Conservation (phyloP, 805 yeast genomes). For the Hanseniaspora thailandica region DNA sequence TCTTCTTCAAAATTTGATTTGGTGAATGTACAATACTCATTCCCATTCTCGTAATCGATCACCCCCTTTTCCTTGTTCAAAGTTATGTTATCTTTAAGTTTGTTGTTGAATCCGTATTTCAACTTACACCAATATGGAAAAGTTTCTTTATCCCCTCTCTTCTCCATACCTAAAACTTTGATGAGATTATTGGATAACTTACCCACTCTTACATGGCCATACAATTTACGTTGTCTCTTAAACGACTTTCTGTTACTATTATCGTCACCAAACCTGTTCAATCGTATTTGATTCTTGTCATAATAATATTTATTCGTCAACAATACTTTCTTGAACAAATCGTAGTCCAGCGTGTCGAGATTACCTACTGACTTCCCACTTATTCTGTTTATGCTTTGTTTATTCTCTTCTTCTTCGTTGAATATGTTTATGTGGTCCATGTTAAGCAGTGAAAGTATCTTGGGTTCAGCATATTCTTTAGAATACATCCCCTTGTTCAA, state of each 20-base stretch:
- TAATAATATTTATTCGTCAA: not conserved
- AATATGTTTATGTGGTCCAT: constrained; percentile 3
- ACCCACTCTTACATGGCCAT: constrained; percentile 2
- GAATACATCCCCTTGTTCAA: not conserved
- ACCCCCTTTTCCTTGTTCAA: constrained; percentile 8
- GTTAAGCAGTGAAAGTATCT: not conserved
- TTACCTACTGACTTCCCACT: not conserved
- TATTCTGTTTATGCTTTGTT: not conserved
- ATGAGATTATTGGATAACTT: not conserved
- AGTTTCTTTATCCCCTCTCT: not conserved
- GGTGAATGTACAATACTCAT: not conserved
- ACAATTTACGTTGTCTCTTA: not conserved
- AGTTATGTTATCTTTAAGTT: not conserved
- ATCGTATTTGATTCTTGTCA: not conserved
- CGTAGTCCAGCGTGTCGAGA: not conserved
- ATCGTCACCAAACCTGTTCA: not conserved
- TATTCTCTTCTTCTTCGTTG: not conserved
- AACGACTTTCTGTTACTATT: not conserved
- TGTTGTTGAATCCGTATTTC: constrained; percentile 8
- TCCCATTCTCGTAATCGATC: not conserved
- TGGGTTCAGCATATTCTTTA: not conserved
- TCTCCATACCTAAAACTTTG: not conserved
- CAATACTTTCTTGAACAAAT: not conserved
- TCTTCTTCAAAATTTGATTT: not conserved
- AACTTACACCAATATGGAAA: constrained; percentile 14